These are phyloP conservation scores for Komagataella pseudopastoris DNA, from an alignment of 805 yeast genomes.

Conservation along the genomic window DNA sequence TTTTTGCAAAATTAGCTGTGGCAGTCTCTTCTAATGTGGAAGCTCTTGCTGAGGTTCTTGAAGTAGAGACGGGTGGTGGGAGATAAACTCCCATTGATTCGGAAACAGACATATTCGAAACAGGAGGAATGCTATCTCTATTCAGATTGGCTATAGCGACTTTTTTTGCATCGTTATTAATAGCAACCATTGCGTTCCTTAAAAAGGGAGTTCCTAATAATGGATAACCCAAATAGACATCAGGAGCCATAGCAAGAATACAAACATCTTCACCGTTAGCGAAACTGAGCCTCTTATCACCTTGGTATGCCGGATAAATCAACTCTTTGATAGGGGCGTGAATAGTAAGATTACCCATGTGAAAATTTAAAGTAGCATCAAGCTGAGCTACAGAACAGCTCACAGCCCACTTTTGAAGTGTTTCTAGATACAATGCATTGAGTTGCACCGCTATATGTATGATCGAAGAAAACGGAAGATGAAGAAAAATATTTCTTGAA, in stretches of 20 bases:
- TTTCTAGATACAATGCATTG: constrained; percentile 44
- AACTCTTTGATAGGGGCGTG: constrained; percentile 35
- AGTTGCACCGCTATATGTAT: constrained; percentile 56
- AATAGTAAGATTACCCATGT: constrained; percentile 37
- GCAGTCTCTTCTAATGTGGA: background rate
- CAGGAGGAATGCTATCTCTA: background rate
- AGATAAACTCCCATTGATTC: background rate
- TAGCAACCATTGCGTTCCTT: constrained; percentile 39
- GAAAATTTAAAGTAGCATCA: constrained; percentile 37
- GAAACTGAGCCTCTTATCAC: constrained; percentile 26
- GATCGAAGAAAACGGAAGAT: constrained; percentile 41
- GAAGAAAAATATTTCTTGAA: constrained; percentile 32
- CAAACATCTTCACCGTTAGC: constrained; percentile 47
- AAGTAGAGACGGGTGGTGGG: background rate
- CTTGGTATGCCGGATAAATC: constrained; percentile 23
- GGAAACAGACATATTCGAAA: background rate
- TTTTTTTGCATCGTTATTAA: constrained; percentile 42
- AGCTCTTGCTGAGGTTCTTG: background rate
- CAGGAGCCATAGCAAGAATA: constrained; percentile 35
- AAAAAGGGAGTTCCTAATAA: constrained; percentile 48
- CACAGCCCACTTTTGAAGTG: constrained; percentile 42
- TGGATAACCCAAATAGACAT: constrained; percentile 30
- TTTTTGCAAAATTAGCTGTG: background rate
- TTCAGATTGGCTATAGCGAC: constrained; percentile 43
- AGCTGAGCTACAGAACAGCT: constrained; percentile 37